A percentile compares a stretch with the other conserved stretches of the same genome.
phyloP scores from a whole-genome alignment of 129 eudicot genomes.

The Lactuca saligna region DNA sequence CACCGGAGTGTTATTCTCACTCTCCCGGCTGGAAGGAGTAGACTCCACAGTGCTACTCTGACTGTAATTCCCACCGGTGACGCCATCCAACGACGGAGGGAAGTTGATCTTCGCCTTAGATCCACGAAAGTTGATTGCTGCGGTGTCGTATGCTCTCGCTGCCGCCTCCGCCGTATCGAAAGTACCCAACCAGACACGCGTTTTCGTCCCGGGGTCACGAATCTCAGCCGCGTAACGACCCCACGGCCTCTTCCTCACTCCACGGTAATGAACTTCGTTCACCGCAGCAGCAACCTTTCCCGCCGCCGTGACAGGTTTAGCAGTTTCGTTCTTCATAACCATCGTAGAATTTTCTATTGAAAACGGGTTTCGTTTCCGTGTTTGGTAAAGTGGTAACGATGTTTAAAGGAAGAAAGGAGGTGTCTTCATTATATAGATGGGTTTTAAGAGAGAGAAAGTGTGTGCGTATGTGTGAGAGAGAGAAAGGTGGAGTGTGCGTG shows the following conservation, averaged over 20 bases:
- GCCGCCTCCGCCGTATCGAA: constrained; percentile 77
- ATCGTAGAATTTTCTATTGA: constrained; percentile 8
- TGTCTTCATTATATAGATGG: constrained; percentile 4
- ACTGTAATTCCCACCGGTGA: constrained; percentile 26
- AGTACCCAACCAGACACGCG: constrained; percentile 71
- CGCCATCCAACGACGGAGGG: constrained; percentile 26
- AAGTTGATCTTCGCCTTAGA: constrained; percentile 68
- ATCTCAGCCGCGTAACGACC: constrained; percentile 88
- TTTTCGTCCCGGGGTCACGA: constrained; percentile 64
- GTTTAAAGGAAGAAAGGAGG: background rate
- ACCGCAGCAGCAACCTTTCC: constrained; percentile 13
- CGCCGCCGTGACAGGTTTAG: constrained; percentile 11
- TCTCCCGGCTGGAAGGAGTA: constrained; percentile 32
- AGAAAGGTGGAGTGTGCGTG: constrained; percentile 3
- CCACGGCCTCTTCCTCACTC: constrained; percentile 85
- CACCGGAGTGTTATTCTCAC: constrained; percentile 35
- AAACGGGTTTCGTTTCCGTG: background rate
- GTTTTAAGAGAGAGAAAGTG: background rate
- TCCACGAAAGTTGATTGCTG: constrained; percentile 65
- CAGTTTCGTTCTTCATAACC: constrained; percentile 48
- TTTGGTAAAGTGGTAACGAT: background rate
- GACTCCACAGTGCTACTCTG: constrained; percentile 60
- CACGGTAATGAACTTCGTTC: constrained; percentile 59
- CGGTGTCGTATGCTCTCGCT: constrained; percentile 67
- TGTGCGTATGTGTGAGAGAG: background rate